Conservation (phyloP, 2,329 filamentous ascomycete species). For the Exophiala xenobiotica region DNA sequence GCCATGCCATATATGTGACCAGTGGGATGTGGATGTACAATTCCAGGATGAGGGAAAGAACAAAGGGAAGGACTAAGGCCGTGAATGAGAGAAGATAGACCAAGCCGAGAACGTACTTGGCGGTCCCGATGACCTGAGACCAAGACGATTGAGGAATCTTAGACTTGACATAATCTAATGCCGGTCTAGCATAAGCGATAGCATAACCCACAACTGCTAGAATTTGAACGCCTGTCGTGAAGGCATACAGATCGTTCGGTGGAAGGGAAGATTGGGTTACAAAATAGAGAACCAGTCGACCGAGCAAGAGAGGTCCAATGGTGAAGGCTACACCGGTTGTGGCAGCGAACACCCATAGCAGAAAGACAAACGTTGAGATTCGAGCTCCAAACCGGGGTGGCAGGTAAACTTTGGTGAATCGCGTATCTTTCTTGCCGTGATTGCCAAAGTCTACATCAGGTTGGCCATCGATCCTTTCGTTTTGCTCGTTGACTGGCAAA, state of each 20-base stretch:
- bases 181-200: constrained; percentile 47
- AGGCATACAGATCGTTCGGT: constrained; percentile 95
- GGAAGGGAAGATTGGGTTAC: constrained; percentile 69
- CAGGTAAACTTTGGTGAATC: constrained; percentile 73
- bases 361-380: constrained; percentile 80
- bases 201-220: constrained; percentile 68
- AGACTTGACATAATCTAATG: constrained; percentile 9
- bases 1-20: constrained; percentile 66
- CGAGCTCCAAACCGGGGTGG: constrained; percentile 80
- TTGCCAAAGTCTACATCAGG: constrained; percentile 55
- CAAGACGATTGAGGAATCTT: constrained; percentile 17
- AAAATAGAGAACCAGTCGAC: constrained; percentile 71
- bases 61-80: constrained; percentile 73
- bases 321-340: constrained; percentile 81
- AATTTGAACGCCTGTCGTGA: constrained; percentile 83
- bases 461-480: constrained; percentile 63
- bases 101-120: constrained; percentile 51
- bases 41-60: constrained; percentile 78
- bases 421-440: constrained; percentile 59
- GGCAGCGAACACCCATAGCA: constrained; percentile 92
- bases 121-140: constrained; percentile 21
- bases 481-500: constrained; percentile 68
- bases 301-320: constrained; percentile 81
- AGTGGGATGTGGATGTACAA: constrained; percentile 85
- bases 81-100: constrained; percentile 75